These are phyloP conservation scores for Blastobotrys ciferrii DNA, from an alignment of 1,139 yeast genomes.

Conservation along the genomic window DNA sequence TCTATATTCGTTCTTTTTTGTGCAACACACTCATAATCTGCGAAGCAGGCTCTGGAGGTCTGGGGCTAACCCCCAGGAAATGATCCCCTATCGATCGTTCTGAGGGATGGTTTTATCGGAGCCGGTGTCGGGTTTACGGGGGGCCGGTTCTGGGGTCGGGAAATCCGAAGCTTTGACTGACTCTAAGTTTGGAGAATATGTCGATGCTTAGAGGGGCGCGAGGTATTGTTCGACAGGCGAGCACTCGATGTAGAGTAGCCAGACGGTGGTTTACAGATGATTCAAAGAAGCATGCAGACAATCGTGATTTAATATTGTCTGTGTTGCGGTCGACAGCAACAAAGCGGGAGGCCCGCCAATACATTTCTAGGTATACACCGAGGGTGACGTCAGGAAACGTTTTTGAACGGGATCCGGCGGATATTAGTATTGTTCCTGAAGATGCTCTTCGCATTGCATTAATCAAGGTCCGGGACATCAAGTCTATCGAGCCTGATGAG, in stretches of 20 bases:
- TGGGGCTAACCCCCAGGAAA: neutral
- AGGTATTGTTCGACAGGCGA: neutral
- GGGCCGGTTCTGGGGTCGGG: neutral
- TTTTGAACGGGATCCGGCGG: slow-evolving; percentile 24
- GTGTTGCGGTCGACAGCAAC: slow-evolving; percentile 65
- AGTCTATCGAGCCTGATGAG: slow-evolving; percentile 36
- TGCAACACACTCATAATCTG: too few relatives aligned
- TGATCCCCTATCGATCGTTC: too few relatives aligned
- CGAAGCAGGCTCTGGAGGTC: too few relatives aligned
- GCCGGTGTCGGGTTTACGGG: neutral
- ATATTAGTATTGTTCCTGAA: slow-evolving; percentile 35
- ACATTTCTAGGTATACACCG: slow-evolving; percentile 48
- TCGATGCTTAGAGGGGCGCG: neutral
- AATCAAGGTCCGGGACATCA: slow-evolving; percentile 46
- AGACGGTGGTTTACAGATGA: neutral
- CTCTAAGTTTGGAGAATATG: neutral
- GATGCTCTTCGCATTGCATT: slow-evolving; percentile 50
- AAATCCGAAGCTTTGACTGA: neutral
- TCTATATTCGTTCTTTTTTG: too few relatives aligned
- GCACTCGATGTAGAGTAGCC: neutral
- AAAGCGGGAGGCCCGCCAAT: slow-evolving; percentile 62
- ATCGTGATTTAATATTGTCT: slow-evolving; percentile 52
- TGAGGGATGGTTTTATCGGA: too few relatives aligned
- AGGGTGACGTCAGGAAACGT: slow-evolving; percentile 9
- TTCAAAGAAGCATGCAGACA: slow-evolving; percentile 14